Conservation (phyloP, 176 grass and related monocot species). For the Eleusine coracana region DNA sequence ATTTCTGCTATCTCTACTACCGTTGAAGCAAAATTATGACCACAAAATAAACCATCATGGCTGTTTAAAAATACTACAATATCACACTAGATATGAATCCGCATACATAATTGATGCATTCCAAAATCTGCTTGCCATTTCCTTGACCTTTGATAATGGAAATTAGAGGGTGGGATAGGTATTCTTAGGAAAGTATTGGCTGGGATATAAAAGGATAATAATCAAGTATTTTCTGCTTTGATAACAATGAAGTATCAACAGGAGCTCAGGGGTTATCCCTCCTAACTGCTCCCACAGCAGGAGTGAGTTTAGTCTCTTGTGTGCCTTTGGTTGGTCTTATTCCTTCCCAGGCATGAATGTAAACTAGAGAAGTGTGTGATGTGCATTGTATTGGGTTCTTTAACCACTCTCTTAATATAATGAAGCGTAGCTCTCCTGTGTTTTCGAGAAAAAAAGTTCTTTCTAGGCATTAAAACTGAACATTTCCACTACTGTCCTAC, state of each 20-base stretch:
- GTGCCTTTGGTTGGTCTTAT: too few relatives aligned
- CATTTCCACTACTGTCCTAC: not conserved
- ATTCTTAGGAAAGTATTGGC: not conserved
- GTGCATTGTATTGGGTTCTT: too few relatives aligned
- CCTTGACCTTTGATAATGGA: not conserved
- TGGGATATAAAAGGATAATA: not conserved
- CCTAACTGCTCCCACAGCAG: too few relatives aligned
- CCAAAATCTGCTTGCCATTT: not conserved
- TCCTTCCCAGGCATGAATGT: too few relatives aligned
- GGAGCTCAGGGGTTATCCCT: too few relatives aligned
- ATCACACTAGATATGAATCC: not conserved
- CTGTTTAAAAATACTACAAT: not conserved
- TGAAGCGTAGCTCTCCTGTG: too few relatives aligned
- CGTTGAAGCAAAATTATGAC: constrained; percentile 8
- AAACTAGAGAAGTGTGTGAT: too few relatives aligned
- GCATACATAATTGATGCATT: not conserved
- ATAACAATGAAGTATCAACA: not conserved
- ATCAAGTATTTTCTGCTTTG: too few relatives aligned
- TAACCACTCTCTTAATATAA: too few relatives aligned
- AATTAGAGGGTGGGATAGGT: not conserved
- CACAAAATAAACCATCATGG: not conserved
- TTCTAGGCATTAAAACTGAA: too few relatives aligned
- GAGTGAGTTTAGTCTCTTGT: too few relatives aligned
- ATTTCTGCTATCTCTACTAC: not conserved
- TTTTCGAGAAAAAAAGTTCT: too few relatives aligned